phyloP scores from a whole-genome alignment of 805 yeast species.

The Suhomyces faveliae region DNA sequence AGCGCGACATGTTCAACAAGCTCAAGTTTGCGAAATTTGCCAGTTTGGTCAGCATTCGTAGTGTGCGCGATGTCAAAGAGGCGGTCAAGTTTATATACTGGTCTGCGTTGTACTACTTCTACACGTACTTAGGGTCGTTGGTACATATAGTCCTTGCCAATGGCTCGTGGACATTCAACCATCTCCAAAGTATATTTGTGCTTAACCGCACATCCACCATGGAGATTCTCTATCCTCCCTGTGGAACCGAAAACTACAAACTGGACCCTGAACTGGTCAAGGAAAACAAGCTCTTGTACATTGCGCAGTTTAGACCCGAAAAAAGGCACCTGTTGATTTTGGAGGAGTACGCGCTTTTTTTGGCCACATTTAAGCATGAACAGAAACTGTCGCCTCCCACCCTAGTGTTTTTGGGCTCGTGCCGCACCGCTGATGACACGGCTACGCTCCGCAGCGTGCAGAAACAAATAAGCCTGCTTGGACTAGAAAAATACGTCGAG shows the following conservation, averaged over 20 bases:
- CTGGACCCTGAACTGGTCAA: slow-evolving; percentile 21
- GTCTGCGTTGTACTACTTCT: slow-evolving; percentile 60
- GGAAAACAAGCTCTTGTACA: slow-evolving; percentile 47
- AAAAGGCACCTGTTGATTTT: slow-evolving; percentile 80
- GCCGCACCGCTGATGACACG: slow-evolving; percentile 68
- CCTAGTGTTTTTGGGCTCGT: slow-evolving; percentile 79
- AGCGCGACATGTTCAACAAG: slow-evolving; percentile 79
- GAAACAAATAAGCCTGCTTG: slow-evolving; percentile 32
- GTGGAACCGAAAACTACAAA: slow-evolving; percentile 60
- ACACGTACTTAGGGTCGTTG: slow-evolving; percentile 64
- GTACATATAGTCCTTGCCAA: slow-evolving; percentile 70
- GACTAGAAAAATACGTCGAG: slow-evolving; percentile 37
- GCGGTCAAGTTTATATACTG: slow-evolving; percentile 63
- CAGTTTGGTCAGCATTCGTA: slow-evolving; percentile 15
- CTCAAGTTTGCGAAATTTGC: slow-evolving; percentile 33
- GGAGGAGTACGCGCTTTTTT: slow-evolving; percentile 57
- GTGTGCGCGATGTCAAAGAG: slow-evolving; percentile 21
- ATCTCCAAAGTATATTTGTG: slow-evolving; percentile 66
- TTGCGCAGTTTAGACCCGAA: slow-evolving; percentile 96
- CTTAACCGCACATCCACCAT: slow-evolving; percentile 30
- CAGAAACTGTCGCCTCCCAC: slow-evolving; percentile 43
- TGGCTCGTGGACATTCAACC: slow-evolving; percentile 89
- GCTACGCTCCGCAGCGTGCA: slow-evolving; percentile 52
- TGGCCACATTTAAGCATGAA: slow-evolving; percentile 23
- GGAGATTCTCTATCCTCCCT: slow-evolving; percentile 80